Conservation (phyloP, 495 filamentous ascomycete genomes). For the Opeltia flavorubescens region DNA sequence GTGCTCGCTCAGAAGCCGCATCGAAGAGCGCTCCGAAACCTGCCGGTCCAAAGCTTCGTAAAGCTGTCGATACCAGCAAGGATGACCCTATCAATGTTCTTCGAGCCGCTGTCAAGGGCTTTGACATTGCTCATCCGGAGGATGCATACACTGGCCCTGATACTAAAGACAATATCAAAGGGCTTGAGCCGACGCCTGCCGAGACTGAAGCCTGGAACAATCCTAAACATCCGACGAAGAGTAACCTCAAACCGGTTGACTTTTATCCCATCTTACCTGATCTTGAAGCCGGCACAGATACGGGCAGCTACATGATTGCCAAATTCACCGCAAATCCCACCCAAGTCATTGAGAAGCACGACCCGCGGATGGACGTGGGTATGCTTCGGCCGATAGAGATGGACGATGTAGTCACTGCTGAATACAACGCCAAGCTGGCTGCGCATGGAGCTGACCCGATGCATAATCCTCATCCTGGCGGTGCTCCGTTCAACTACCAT, state of each 20-base stretch:
- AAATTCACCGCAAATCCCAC: constrained; percentile 82
- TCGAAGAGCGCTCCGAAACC: constrained; percentile 23
- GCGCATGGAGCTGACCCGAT: constrained; percentile 49
- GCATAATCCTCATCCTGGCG: constrained; percentile 42
- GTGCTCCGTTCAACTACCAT: constrained; percentile 61
- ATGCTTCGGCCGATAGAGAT: constrained; percentile 54
- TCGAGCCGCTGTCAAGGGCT: constrained; percentile 69
- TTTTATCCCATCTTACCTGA: constrained; percentile 76
- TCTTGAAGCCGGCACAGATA: constrained; percentile 75
- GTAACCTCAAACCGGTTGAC: constrained; percentile 62
- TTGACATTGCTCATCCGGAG: constrained; percentile 62
- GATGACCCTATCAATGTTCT: constrained; percentile 76
- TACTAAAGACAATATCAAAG: constrained; percentile 31
- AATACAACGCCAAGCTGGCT: constrained; percentile 36
- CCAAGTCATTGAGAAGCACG: constrained; percentile 42
- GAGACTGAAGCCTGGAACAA: constrained; percentile 55
- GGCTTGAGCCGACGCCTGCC: constrained; percentile 37
- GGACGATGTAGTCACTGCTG: constrained; percentile 25
- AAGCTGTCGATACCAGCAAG: constrained; percentile 32
- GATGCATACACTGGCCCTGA: constrained; percentile 45
- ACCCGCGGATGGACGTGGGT: constrained; percentile 66
- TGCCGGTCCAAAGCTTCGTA: constrained; percentile 24
- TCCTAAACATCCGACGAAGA: constrained; percentile 71
- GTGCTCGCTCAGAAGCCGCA: constrained; percentile 25
- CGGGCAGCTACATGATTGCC: constrained; percentile 69